Conservation (phyloP, 176 grass and related monocot genomes). For the Bothriochloa decipiens region DNA sequence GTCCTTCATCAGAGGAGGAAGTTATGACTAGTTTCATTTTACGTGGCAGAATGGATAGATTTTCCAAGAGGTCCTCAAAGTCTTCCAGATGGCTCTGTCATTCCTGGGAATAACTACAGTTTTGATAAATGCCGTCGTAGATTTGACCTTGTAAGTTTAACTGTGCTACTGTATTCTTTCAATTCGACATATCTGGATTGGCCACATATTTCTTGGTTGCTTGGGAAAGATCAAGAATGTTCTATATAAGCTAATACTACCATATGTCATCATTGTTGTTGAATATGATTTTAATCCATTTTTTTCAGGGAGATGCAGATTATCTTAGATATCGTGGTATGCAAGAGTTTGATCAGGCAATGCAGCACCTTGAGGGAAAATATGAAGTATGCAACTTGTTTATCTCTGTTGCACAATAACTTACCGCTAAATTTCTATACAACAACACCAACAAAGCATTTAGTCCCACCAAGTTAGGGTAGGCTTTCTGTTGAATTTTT, state of each 20-base stretch:
- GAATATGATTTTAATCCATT: conserved; percentile 5
- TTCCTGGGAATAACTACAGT: conserved; percentile 87
- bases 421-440: conserved; percentile 16
- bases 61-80: conserved; percentile 82
- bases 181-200: conserved; percentile 9
- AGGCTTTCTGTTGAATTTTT: not conserved
- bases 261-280: conserved; percentile 2
- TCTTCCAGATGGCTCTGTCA: conserved; percentile 64
- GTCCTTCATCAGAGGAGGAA: not conserved
- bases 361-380: conserved; percentile 94
- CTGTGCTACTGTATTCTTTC: conserved; percentile 35
- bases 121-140: conserved; percentile 96
- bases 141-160: conserved; percentile 89
- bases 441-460: not conserved
- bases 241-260: conserved; percentile 29
- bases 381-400: conserved; percentile 62
- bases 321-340: conserved; percentile 87
- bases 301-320: conserved; percentile 81
- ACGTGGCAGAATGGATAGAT: conserved; percentile 93
- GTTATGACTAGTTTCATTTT: conserved; percentile 40
- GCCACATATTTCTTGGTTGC: not conserved
- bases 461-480: not conserved
- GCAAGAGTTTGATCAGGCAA: conserved; percentile 93
- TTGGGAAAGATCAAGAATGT: conserved; percentile 20
- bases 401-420: conserved; percentile 31